Base-by-base conservation (phyloP, 2,329 filamentous ascomycete species). In the Trichoderma sp. region DNA sequence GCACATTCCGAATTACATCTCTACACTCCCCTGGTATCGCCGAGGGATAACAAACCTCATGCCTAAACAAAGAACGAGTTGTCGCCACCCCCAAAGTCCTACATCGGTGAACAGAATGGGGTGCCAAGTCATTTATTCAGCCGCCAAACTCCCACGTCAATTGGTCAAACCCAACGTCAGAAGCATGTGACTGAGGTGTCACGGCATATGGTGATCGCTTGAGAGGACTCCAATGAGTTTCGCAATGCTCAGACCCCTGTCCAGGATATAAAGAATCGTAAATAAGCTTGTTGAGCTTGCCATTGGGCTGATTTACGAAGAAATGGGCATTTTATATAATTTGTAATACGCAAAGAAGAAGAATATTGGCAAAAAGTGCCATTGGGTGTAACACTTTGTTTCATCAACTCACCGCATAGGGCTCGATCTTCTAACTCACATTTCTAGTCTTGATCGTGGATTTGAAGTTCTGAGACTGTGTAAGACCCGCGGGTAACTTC, bases 151-250 rank as follows among this genome's bases (percentile, higher is more conserved):
- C 28, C 18, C 9, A 12, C 9, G 36, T 24, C n/a, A 51, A 60
- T 60, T 69, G 14, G 56, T 9, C 28, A 51, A 43, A 1, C 8
- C 0, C n/a, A 26, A 69, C n/a, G 65, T 30, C 34, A 69, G 36
- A 65, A 61, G 34, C 56, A 61, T 69, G 65, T 69, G 36, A 36
- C 36, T 69, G 26, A 47, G 53, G 65, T 69, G 14, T 1, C 34
- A 69, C 65, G 34, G n/a, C 65, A 30, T 47, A 34, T 61, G 12
- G 11, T 51, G 28, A 69, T 47, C 65, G 28, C 47, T 65, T 47
- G 21, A 39, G 51, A 21, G 28, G 26, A 18, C 30, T 66, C 14
- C 18, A n/a, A 47, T 6, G 36, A 69, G 26, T 32, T 26, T n/a
- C 51, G 18, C 7, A 43, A n/a, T n/a, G 9, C 14, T 11, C 15